These are phyloP conservation scores for Metroxylon sagu DNA, from an alignment of 176 grass and related monocot genomes.

Conservation along the genomic window DNA sequence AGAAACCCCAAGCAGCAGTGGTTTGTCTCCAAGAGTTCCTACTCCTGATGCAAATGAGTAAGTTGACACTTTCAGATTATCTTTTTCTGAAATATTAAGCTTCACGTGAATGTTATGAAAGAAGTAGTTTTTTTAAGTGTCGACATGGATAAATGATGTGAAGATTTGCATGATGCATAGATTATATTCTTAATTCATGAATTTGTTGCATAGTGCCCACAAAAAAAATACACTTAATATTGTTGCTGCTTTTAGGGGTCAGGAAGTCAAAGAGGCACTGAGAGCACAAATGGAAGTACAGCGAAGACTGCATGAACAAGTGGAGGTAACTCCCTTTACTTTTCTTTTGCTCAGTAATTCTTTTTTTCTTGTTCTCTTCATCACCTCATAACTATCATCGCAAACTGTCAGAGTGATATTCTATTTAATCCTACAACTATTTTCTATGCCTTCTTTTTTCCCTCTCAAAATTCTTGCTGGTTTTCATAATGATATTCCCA, in stretches of 20 bases:
- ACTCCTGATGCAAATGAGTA: constrained; percentile 85
- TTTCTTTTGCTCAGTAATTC: not conserved
- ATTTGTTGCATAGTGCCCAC: constrained; percentile 6
- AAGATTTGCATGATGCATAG: not conserved
- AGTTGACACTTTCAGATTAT: not conserved
- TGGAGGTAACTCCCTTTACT: constrained; percentile 47
- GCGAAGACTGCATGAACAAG: constrained; percentile 95
- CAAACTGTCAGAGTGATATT: no score
- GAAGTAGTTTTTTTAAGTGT: no score
- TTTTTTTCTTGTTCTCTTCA: not conserved
- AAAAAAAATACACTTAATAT: not conserved
- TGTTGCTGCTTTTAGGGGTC: constrained; percentile 18
- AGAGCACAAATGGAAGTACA: constrained; percentile 96
- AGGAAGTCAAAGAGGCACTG: constrained; percentile 42
- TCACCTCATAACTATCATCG: no score
- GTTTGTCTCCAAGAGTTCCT: constrained; percentile 74
- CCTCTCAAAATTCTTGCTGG: no score
- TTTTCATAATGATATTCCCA: no score
- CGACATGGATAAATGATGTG: no score
- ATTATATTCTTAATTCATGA: constrained; percentile 6
- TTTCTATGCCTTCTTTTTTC: no score
- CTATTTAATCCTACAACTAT: no score
- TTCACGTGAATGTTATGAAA: no score
- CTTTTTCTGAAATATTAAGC: no score
- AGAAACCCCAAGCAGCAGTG: constrained; percentile 64